Conservation (phyloP, 73 alveolate genomes). For the Paramecium sexaurelia region DNA sequence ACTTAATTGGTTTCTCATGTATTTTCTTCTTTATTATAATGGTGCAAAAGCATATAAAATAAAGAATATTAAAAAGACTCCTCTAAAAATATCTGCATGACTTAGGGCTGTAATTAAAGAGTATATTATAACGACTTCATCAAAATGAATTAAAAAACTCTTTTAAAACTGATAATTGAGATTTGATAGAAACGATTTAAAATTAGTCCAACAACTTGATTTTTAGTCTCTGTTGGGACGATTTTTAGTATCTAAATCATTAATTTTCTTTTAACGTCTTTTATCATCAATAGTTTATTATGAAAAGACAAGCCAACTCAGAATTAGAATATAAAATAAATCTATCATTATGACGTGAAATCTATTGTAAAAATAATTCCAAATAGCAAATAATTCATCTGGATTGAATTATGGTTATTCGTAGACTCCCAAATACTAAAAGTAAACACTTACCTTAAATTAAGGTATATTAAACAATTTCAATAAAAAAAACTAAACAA, state of each 20-base stretch:
- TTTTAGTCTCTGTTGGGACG: neutral
- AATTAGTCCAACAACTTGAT: constrained; percentile 14
- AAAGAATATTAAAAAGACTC: constrained; percentile 17
- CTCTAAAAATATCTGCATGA: constrained; percentile 50
- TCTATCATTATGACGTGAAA: neutral
- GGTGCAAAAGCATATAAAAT: constrained; percentile 33
- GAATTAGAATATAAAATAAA: neutral
- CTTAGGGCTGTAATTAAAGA: neutral
- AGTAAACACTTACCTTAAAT: neutral
- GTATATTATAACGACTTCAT: constrained; percentile 36
- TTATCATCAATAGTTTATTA: constrained; percentile 19
- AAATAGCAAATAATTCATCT: constrained; percentile 6
- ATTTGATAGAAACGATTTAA: neutral
- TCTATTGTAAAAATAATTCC: constrained; percentile 6
- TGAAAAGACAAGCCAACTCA: constrained; percentile 41
- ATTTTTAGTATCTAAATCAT: neutral
- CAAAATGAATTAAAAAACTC: constrained; percentile 38
- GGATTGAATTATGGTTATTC: constrained; percentile 41
- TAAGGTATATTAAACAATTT: constrained; percentile 20
- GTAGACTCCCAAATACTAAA: constrained; percentile 32
- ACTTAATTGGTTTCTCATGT: constrained; percentile 28
- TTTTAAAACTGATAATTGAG: neutral
- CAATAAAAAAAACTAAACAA: neutral
- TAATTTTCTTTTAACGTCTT: neutral
- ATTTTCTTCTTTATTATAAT: neutral